phyloP scores from a whole-genome alignment of 2,329 filamentous ascomycete genomes.

The Aureobasidium sp. region DNA sequence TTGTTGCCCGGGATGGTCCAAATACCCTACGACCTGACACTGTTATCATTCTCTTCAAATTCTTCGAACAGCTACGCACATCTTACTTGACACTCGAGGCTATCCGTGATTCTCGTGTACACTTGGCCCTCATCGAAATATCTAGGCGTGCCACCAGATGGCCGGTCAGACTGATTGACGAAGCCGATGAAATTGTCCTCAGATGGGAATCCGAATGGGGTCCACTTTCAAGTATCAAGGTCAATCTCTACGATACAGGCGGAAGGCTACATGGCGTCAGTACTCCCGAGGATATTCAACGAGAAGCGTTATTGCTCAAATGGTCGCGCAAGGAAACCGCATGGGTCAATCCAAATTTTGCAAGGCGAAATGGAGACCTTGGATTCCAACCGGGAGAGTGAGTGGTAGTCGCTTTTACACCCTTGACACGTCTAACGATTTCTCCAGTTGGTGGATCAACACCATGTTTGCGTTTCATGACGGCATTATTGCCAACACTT shows the following conservation, averaged over 20 bases:
- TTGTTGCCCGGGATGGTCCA: conserved; percentile 40
- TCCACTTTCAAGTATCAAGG: conserved; percentile 31
- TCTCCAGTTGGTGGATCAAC: conserved; percentile 44
- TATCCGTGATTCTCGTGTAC: conserved; percentile 40
- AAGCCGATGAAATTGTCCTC: conserved; percentile 37
- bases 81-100: conserved; percentile 28
- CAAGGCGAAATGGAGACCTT: conserved; percentile 34
- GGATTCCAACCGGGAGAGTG: conserved; percentile 43
- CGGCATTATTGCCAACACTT: conserved; percentile 41
- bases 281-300: conserved; percentile 31
- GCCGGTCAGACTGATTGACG: conserved; percentile 39
- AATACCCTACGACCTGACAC: conserved; percentile 38
- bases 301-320: conserved; percentile 30
- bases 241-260: conserved; percentile 37
- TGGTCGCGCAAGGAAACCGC: conserved; percentile 26
- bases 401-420: conserved; percentile 16
- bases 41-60: conserved; percentile 37
- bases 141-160: conserved; percentile 41
- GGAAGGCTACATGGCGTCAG: conserved; percentile 39
- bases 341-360: conserved; percentile 27
- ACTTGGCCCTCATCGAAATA: conserved; percentile 38
- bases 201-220: conserved; percentile 36
- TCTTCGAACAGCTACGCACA: conserved; percentile 27
- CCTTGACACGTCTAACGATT: not conserved
- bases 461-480: conserved; percentile 40